phyloP scores from a whole-genome alignment of 495 filamentous ascomycete genomes.

The Penicillium paradoxum region DNA sequence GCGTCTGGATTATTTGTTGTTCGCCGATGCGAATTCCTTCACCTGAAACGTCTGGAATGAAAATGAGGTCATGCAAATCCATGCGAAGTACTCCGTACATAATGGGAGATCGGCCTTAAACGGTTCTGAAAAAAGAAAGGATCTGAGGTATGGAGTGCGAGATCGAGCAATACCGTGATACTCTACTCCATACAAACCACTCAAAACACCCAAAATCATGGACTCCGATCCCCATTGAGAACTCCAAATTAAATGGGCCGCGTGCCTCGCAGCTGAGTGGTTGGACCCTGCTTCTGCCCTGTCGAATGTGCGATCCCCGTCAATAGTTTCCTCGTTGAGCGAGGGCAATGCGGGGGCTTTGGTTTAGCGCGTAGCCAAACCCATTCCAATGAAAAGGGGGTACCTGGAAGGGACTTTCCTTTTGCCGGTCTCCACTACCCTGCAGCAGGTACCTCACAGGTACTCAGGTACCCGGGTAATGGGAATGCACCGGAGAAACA shows the following conservation, averaged over 20 bases:
- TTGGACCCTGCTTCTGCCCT: slow-evolving; percentile 15
- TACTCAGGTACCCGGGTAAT: slow-evolving; percentile 3
- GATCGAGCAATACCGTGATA: too few species aligned
- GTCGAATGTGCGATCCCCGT: slow-evolving; percentile 16
- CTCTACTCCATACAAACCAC: too few species aligned
- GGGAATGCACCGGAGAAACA: slow-evolving; percentile 10
- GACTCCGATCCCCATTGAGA: too few species aligned
- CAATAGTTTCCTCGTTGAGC: slow-evolving; percentile 8
- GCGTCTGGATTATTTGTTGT: too few species aligned
- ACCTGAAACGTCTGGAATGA: slow-evolving; percentile 1
- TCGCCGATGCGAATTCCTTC: neutral
- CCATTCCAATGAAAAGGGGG: slow-evolving; percentile 8
- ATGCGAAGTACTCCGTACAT: too few species aligned
- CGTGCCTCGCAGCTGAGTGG: too few species aligned
- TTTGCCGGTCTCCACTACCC: neutral
- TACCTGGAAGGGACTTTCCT: slow-evolving; percentile 6
- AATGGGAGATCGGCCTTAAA: slow-evolving; percentile 7
- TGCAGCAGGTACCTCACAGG: slow-evolving; percentile 3
- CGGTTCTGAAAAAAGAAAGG: slow-evolving; percentile 1
- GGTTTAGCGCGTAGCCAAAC: slow-evolving; percentile 9
- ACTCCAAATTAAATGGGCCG: too few species aligned
- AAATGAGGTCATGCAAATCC: slow-evolving; percentile 5
- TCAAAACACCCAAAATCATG: too few species aligned
- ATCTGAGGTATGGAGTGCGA: neutral
- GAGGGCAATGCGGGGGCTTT: slow-evolving; percentile 17